Conservation (phyloP, 176 grass and related monocot genomes). For the Oropetium thomaeum region DNA sequence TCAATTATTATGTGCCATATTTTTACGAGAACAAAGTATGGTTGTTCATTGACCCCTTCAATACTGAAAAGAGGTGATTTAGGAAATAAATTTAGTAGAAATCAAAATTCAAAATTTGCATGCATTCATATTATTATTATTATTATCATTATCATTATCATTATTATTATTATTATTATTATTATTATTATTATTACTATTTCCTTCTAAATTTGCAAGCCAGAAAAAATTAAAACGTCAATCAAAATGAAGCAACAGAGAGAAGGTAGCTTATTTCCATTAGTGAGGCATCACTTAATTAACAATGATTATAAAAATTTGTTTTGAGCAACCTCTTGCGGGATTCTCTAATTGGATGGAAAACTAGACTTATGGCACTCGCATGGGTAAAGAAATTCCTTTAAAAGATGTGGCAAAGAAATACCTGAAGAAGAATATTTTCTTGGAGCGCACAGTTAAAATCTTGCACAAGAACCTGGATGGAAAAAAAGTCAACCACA, state of each 20-base stretch:
- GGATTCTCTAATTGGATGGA: constrained; percentile 16
- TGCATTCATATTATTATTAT: neutral
- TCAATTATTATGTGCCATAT: neutral
- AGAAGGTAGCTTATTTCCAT: neutral
- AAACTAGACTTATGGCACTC: neutral
- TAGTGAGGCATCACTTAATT: neutral
- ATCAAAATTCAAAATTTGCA: neutral
- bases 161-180: no score
- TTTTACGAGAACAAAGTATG: neutral
- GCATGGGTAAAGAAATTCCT: neutral
- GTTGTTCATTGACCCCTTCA: neutral
- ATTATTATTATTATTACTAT: no score
- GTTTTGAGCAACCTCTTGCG: neutral
- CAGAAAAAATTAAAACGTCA: neutral
- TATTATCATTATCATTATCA: no score
- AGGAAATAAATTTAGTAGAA: neutral
- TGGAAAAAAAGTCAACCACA: neutral
- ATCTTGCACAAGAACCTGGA: constrained; percentile 88
- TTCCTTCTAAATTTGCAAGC: neutral
- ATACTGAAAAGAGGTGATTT: neutral
- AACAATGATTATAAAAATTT: constrained; percentile 1
- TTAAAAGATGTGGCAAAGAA: constrained; percentile 6
- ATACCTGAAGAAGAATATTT: constrained; percentile 95
- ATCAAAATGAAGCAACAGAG: neutral
- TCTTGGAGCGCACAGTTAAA: constrained; percentile 95